These are phyloP conservation scores for Tulasnella sp. DNA, from an alignment of 768 basidiomycete genomes.

Conservation along the genomic window DNA sequence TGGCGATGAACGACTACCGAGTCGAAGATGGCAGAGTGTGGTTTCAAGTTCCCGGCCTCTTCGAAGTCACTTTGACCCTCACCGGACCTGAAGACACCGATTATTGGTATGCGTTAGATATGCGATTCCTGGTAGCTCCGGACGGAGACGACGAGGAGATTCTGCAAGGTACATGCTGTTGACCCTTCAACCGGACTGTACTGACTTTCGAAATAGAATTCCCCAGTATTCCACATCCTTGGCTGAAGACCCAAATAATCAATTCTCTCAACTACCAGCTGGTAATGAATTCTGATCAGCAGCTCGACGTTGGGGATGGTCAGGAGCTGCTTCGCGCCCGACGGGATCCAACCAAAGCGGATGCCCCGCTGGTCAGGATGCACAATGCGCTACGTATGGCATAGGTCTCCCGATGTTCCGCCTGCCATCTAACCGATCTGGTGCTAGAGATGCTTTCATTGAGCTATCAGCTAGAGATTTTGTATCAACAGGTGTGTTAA, in stretches of 20 bases:
- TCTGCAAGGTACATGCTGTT: neutral
- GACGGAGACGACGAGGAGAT: neutral
- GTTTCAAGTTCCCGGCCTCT: constrained; percentile 65
- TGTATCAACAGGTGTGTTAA: constrained; percentile 60
- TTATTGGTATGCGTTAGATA: constrained; percentile 48
- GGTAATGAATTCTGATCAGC: constrained; percentile 18
- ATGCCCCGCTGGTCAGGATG: constrained; percentile 75
- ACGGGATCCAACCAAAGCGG: constrained; percentile 36
- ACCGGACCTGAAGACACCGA: constrained; percentile 60
- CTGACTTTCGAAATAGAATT: constrained; percentile 20
- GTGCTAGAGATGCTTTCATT: constrained; percentile 77
- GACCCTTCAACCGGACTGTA: neutral
- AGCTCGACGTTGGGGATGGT: constrained; percentile 9
- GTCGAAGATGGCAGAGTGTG: constrained; percentile 73
- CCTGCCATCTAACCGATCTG: constrained; percentile 13
- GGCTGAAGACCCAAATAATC: constrained; percentile 25
- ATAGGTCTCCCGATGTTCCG: neutral
- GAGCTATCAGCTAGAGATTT: constrained; percentile 84
- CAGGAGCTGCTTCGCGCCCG: constrained; percentile 35
- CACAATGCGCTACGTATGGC: constrained; percentile 86
- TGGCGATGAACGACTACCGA: constrained; percentile 62
- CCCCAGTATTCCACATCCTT: constrained; percentile 21
- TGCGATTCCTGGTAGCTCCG: constrained; percentile 54
- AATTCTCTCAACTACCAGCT: constrained; percentile 25
- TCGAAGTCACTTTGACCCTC: constrained; percentile 66